Conservation (phyloP, 345 rosid genomes). For the Camelina hispida region DNA sequence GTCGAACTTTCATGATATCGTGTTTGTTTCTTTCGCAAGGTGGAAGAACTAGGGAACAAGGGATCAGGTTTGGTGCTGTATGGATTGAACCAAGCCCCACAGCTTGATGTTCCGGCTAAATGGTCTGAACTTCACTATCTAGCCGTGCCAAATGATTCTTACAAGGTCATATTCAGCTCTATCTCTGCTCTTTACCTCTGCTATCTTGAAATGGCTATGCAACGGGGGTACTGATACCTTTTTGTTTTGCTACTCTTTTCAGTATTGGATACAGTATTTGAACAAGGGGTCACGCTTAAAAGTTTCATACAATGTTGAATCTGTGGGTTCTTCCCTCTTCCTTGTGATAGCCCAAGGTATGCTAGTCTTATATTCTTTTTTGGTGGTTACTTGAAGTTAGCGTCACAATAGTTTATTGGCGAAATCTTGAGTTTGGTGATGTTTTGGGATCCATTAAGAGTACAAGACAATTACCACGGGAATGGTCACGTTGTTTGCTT, state of each 20-base stretch:
- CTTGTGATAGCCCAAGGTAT: constrained; percentile 92
- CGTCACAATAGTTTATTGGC: background rate
- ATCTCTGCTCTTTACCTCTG: background rate
- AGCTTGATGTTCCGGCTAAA: constrained; percentile 61
- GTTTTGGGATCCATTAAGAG: constrained; percentile 5
- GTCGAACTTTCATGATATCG: constrained; percentile 2
- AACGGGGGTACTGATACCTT: constrained; percentile 1
- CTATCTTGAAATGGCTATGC: background rate
- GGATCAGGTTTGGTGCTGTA: constrained; percentile 59
- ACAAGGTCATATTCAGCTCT: constrained; percentile 57
- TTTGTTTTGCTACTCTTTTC: constrained; percentile 29
- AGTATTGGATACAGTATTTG: constrained; percentile 82
- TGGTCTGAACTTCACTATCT: constrained; percentile 61
- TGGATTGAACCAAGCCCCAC: constrained; percentile 70
- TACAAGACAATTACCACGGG: background rate
- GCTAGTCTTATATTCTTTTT: background rate
- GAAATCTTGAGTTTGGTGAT: constrained; percentile 1
- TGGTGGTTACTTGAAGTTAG: background rate
- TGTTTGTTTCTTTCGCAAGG: constrained; percentile 49
- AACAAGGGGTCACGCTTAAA: constrained; percentile 79
- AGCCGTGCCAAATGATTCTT: constrained; percentile 70
- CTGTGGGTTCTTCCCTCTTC: constrained; percentile 61
- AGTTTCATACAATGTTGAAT: constrained; percentile 67
- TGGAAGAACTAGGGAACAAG: constrained; percentile 61
- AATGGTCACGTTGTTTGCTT: background rate